Evolutionary conservation across 1,139 yeast genomes (phyloP), one percentile per base, ranked within the genome.

Genomic region (Arxiozyma bovina): DNA sequence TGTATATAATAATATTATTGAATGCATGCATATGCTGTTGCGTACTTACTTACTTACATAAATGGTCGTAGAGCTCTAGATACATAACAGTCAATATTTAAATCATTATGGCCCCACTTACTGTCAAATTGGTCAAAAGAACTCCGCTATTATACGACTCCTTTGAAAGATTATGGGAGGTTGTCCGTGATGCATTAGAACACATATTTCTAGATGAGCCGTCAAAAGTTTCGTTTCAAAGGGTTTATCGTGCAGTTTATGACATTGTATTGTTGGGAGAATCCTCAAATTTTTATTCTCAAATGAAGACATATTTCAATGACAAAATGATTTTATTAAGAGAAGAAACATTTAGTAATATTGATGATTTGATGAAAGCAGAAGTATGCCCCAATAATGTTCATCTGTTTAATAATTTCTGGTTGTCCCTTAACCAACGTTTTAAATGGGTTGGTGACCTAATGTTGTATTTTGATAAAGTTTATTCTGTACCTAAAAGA

Each of bases 401-500:
- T 12, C 49, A 46, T 11, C 17, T 70, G 8, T 70, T 85, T 3
- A 73, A 79, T 34, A 63, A 63, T 22, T 80, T 78, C 53, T 93
- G 98, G 98, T 77, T 79, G 48, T 88, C 85, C 52, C 94, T 87
- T 68, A 72, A 84, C 46, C 76, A 83, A 50, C 79, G 88, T 51
- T 85, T 90, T 85, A 77, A 87, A 60, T 82, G 87, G 75, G 80
- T 91, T 45, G 81, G 94, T 61, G 97, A 93, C 67, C 87, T 93
- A 4, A 63, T 90, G 69, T 85, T 90, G 87, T 93, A 93, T 66
- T 72, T 93, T 64, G 78, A 93, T 67, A 78, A 96, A 48, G 96
- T 89, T 0, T 89, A 87, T 62, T 87, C 91, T 34, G 82, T 81
- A 58, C 95, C 86, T 59, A 80, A 81, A 55, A 82, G 82, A 60